A percentile compares a stretch with the other conserved stretches of the same genome.
Evolutionary conservation across 805 yeast genomes (phyloP).

Genomic region (Candida silvatica): DNA sequence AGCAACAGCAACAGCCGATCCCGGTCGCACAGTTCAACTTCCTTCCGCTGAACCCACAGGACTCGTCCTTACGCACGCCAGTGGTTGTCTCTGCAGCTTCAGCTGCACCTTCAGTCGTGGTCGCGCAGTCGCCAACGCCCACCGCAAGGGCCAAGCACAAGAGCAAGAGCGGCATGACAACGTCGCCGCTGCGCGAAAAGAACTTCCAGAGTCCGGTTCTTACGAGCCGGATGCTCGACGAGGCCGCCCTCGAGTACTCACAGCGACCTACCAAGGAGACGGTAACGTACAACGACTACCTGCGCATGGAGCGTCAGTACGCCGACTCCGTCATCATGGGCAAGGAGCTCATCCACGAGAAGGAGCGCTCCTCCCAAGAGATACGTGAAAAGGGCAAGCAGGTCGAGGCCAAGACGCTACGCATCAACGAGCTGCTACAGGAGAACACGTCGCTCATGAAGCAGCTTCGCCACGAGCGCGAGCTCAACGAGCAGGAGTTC

Average conservation of each 20-base stretch:
- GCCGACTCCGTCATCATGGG: constrained; percentile 23
- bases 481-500: constrained; percentile 22
- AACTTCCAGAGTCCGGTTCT: not conserved
- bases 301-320: constrained; percentile 19
- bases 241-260: constrained; percentile 9
- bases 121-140: too few relatives aligned
- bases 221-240: not conserved
- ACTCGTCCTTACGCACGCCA: too few relatives aligned
- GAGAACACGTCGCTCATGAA: constrained; percentile 15
- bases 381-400: constrained; percentile 21
- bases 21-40: too few relatives aligned
- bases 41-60: too few relatives aligned
- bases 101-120: too few relatives aligned
- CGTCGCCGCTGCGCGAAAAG: constrained; percentile 12
- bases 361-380: constrained; percentile 27
- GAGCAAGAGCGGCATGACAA: too few relatives aligned
- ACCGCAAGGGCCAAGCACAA: too few relatives aligned
- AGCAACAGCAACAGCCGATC: too few relatives aligned
- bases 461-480: constrained; percentile 22
- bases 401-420: constrained; percentile 13
- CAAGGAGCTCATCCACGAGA: constrained; percentile 24
- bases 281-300: constrained; percentile 4
- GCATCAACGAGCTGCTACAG: constrained; percentile 20
- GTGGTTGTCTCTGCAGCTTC: too few relatives aligned
- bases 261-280: constrained; percentile 1